These are phyloP conservation scores for Colletotrichum cordylinicola DNA, from an alignment of 2,329 filamentous ascomycete species.

Conservation along the genomic window DNA sequence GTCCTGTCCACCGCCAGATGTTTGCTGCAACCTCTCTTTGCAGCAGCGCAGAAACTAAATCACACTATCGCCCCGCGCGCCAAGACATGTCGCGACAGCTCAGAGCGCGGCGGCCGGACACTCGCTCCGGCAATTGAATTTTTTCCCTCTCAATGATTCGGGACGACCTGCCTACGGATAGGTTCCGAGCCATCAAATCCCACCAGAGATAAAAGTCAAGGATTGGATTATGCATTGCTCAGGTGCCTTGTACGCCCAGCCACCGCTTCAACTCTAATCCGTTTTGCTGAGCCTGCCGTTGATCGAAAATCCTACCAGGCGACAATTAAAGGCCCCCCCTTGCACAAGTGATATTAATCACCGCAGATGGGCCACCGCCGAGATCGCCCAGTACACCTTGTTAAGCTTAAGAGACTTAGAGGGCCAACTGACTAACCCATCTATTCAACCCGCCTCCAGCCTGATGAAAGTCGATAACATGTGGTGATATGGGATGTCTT, in stretches of 20 bases:
- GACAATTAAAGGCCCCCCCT: not conserved
- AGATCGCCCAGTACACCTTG: not conserved
- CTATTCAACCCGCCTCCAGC: not conserved
- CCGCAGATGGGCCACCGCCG: not conserved
- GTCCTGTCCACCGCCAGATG: not conserved
- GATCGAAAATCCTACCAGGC: not conserved
- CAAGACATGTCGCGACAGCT: conserved; percentile 3
- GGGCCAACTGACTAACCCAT: not conserved
- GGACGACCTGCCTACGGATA: not conserved
- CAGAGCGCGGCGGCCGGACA: not conserved
- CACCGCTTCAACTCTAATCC: not conserved
- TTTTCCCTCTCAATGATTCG: not conserved
- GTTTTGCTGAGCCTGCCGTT: not conserved
- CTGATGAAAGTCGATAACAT: not conserved
- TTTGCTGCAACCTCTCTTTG: not conserved
- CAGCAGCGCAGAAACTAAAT: not conserved
- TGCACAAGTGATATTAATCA: not conserved
- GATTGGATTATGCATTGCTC: not conserved
- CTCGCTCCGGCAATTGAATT: not conserved
- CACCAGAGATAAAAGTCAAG: not conserved
- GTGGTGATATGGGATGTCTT: not conserved
- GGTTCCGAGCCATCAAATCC: not conserved
- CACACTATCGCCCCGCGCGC: conserved; percentile 7
- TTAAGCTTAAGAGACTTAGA: not conserved
- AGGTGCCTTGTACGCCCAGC: not conserved